A percentile compares a stretch with the other conserved stretches of the same genome.
These are phyloP conservation scores for Hyphodiscus sp. DNA, from an alignment of 2,329 filamentous ascomycete species.

Conservation along the genomic window DNA sequence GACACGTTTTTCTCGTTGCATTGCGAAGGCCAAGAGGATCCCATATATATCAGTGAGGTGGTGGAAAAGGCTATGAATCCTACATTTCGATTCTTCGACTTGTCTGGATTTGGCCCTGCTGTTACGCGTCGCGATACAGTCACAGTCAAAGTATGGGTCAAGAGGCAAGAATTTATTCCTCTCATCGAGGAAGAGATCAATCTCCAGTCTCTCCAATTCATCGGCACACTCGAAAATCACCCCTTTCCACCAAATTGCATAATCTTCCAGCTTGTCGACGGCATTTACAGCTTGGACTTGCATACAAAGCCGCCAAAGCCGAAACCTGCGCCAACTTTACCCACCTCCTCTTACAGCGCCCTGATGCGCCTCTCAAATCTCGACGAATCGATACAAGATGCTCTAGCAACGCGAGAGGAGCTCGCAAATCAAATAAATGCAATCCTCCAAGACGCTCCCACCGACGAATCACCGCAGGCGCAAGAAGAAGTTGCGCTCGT, in stretches of 20 bases:
- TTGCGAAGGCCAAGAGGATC: constrained; percentile 55
- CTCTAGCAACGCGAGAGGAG: constrained; percentile 66
- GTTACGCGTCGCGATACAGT: constrained; percentile 61
- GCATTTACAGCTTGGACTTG: constrained; percentile 76
- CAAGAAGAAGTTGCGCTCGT: constrained; percentile 43
- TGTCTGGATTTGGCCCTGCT: constrained; percentile 53
- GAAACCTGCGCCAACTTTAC: constrained; percentile 44
- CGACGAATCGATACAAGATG: constrained; percentile 87
- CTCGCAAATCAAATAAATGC: constrained; percentile 73
- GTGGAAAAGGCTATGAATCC: constrained; percentile 82
- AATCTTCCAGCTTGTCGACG: constrained; percentile 79
- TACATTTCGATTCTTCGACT: constrained; percentile 78
- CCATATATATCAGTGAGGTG: constrained; percentile 86
- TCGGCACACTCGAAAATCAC: constrained; percentile 65
- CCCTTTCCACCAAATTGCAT: constrained; percentile 76
- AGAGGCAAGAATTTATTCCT: constrained; percentile 49
- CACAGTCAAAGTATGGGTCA: constrained; percentile 70
- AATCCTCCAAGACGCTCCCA: constrained; percentile 38
- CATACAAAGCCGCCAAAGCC: constrained; percentile 37
- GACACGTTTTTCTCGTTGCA: constrained; percentile 88
- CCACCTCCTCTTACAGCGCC: constrained; percentile 77
- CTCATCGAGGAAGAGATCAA: constrained; percentile 67
- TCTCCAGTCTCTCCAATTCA: constrained; percentile 67
- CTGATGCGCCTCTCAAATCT: constrained; percentile 84
- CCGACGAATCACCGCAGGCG: constrained; percentile 41